Evolutionary conservation across 2,329 filamentous ascomycete genomes (phyloP).

Genomic region (Aplosporella prunicola): DNA sequence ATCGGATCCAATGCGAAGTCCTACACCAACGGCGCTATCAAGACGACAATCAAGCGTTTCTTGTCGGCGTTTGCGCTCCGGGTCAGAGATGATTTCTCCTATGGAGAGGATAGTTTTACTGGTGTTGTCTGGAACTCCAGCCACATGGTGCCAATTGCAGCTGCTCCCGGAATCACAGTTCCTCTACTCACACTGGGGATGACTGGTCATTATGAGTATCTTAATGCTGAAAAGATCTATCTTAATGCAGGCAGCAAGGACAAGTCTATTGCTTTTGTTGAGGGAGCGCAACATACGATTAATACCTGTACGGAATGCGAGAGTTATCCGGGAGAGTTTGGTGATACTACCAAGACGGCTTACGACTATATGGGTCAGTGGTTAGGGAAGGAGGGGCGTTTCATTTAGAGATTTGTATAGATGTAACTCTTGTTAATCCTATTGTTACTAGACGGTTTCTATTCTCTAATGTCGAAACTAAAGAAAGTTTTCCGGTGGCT

Average conservation of each 20-base stretch:
- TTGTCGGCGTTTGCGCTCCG: not conserved
- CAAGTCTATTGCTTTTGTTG: slow-evolving; percentile 15
- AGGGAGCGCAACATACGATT: slow-evolving; percentile 16
- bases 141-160: slow-evolving; percentile 12
- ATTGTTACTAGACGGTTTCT: too few species aligned
- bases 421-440: too few species aligned
- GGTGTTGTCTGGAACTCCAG: slow-evolving; percentile 15
- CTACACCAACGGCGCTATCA: not conserved
- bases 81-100: not conserved
- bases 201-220: slow-evolving; percentile 16
- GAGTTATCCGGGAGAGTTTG: slow-evolving; percentile 16
- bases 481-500: too few species aligned
- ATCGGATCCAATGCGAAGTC: not conserved
- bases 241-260: slow-evolving; percentile 14
- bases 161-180: slow-evolving; percentile 13
- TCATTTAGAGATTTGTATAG: not conserved
- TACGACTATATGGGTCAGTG: slow-evolving; percentile 14
- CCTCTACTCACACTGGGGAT: slow-evolving; percentile 14
- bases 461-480: too few species aligned
- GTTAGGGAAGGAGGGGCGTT: slow-evolving; percentile 13
- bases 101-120: not conserved
- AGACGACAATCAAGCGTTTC: slow-evolving; percentile 4
- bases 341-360: slow-evolving; percentile 14
- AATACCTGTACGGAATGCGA: slow-evolving; percentile 16
- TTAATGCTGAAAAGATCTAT: slow-evolving; percentile 16